Evolutionary conservation across 2,329 filamentous ascomycete genomes (phyloP), one percentile per base, ranked within the genome.

Genomic region (Raffaelea albimanens): DNA sequence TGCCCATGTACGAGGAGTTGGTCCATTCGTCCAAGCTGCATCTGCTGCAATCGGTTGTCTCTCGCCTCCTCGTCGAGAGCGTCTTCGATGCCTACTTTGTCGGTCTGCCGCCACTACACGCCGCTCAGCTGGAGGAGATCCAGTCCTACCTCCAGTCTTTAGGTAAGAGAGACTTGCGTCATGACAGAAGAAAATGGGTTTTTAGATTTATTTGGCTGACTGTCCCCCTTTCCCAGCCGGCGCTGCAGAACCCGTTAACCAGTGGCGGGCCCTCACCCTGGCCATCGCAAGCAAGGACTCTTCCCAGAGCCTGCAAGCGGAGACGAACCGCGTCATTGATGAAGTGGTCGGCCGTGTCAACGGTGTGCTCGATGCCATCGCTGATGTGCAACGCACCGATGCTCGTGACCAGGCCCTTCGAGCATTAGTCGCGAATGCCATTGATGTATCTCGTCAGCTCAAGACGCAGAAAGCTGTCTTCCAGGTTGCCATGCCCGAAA

Each of bases 181-280:
- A n/a, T n/a, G n/a, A n/a, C n/a, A n/a, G n/a, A n/a, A n/a, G n/a
- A n/a, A n/a, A n/a, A n/a, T n/a, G n/a, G n/a, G n/a, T n/a, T n/a
- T n/a, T n/a, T n/a, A n/a, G n/a, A n/a, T n/a, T n/a, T n/a, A n/a
- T n/a, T n/a, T 29, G 7, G 25, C 25, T 29, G 25, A 29, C 13
- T 19, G 19, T 13, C n/a, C 18, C 14, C 21, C 21, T n/a, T 16
- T 8, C 13, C 5, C 22, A 50, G 47, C 52, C 41, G 46, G 48
- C 47, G 56, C 52, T 52, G 39, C 47, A 7, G 55, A 54, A 39
- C 47, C 72, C 25, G 70, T 81, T 52, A 83, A 83, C 58, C 75
- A 80, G 57, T 85, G 81, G 81, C 77, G 82, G 36, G 77, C 80
- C 5, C 68, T 71, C n/a, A 85, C 81, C 2, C 68, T 84, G 38